phyloP scores from a whole-genome alignment of 768 basidiomycete species.

The Serendipita sp. region DNA sequence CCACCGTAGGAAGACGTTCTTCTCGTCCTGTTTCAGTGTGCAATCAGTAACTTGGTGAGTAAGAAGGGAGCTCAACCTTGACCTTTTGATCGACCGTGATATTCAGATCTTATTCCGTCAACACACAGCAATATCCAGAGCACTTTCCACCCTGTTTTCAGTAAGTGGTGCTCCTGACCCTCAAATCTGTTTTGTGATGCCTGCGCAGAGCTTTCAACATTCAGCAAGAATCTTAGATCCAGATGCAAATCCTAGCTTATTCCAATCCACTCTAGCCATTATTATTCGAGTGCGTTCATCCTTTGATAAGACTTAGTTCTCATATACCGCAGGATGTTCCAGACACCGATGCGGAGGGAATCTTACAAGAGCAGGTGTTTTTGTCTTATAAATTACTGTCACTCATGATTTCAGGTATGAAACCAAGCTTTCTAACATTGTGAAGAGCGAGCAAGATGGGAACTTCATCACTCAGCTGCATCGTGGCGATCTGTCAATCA shows the following conservation, averaged over 20 bases:
- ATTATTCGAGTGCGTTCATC: conserved; percentile 37
- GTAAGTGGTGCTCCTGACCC: conserved; percentile 28
- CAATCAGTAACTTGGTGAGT: conserved; percentile 44
- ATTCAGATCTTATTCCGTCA: conserved; percentile 45
- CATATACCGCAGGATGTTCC: conserved; percentile 37
- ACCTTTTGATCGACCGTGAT: too few species aligned
- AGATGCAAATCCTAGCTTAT: conserved; percentile 38
- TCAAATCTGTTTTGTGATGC: background rate
- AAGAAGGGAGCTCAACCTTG: background rate
- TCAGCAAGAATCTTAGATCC: conserved; percentile 35
- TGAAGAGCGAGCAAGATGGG: conserved; percentile 40
- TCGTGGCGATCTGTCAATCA: conserved; percentile 36
- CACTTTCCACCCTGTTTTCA: conserved; percentile 39
- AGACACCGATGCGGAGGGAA: conserved; percentile 43
- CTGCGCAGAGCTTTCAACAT: conserved; percentile 12
- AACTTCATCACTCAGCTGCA: conserved; percentile 54
- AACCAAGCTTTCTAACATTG: conserved; percentile 42
- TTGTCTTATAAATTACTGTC: background rate
- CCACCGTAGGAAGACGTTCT: conserved; percentile 32
- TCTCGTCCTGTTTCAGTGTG: conserved; percentile 48
- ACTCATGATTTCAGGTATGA: conserved; percentile 27
- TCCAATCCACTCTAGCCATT: conserved; percentile 42
- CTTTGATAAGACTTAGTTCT: background rate
- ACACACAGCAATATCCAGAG: conserved; percentile 45
- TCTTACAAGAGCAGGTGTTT: conserved; percentile 35